These are phyloP conservation scores for Byssothecium circinans DNA, from an alignment of 2,329 filamentous ascomycete genomes.

Conservation along the genomic window DNA sequence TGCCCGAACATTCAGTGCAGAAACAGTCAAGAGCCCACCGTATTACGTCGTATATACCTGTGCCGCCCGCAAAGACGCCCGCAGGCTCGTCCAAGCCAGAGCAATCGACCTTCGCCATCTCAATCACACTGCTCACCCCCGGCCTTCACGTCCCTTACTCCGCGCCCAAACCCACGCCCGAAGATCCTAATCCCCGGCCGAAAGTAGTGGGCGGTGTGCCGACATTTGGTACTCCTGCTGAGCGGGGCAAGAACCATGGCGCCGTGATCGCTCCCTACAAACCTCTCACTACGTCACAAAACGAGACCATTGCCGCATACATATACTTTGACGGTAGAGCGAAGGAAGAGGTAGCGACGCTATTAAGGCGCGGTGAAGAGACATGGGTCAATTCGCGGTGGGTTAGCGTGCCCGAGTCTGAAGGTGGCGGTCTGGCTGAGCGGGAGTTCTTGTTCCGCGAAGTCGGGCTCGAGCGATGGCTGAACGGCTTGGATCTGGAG, in stretches of 20 bases:
- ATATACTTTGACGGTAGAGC: slow-evolving; percentile 96
- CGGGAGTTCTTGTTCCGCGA: slow-evolving; percentile 96
- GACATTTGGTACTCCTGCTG: slow-evolving; percentile 46
- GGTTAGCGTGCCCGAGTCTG: slow-evolving; percentile 89
- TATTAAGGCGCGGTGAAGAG: slow-evolving; percentile 89
- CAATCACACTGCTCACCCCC: slow-evolving; percentile 90
- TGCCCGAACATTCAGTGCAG: slow-evolving; percentile 92
- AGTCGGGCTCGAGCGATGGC: slow-evolving; percentile 92
- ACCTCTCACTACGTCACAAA: slow-evolving; percentile 86
- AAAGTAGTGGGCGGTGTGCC: slow-evolving; percentile 76
- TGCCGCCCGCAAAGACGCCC: slow-evolving; percentile 81
- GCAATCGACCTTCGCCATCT: slow-evolving; percentile 95
- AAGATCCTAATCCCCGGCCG: slow-evolving; percentile 78
- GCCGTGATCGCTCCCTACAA: slow-evolving; percentile 79
- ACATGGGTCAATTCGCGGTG: slow-evolving; percentile 99
- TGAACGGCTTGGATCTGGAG: slow-evolving; percentile 94
- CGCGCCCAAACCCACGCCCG: slow-evolving; percentile 74
- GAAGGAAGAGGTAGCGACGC: slow-evolving; percentile 95
- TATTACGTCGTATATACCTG: slow-evolving; percentile 96
- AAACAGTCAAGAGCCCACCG: slow-evolving; percentile 87
- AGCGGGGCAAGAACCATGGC: slow-evolving; percentile 54
- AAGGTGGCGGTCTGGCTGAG: slow-evolving; percentile 92
- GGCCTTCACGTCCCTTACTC: slow-evolving; percentile 91
- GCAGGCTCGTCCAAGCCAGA: slow-evolving; percentile 72
- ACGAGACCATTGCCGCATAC: slow-evolving; percentile 97